These are phyloP conservation scores for Wickerhamiella occidentalis DNA, from an alignment of 805 yeast genomes.

Conservation along the genomic window DNA sequence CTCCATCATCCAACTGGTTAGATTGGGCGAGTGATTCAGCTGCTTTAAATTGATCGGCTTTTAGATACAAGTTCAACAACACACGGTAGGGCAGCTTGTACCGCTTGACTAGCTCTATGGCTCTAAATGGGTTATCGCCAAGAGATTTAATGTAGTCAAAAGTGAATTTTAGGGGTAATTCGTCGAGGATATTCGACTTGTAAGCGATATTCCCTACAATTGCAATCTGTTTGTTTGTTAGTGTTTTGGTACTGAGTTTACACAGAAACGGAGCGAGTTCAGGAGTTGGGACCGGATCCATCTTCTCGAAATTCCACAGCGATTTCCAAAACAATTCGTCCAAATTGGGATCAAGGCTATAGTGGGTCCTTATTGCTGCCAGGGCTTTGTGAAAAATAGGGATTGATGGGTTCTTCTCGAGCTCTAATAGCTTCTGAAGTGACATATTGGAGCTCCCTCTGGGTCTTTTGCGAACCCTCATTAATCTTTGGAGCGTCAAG, in stretches of 20 bases:
- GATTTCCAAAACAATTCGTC: not conserved
- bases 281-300: not conserved
- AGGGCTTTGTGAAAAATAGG: conserved; percentile 1
- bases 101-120: not conserved
- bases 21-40: not conserved
- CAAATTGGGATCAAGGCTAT: not conserved
- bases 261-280: not conserved
- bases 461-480: not conserved
- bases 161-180: not conserved
- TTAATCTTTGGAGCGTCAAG: not conserved
- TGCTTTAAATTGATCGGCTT: conserved; percentile 1
- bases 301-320: not conserved
- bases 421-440: not conserved
- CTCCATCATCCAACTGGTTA: not conserved
- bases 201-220: conserved; percentile 2
- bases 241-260: not conserved
- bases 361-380: not conserved
- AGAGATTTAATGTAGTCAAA: not conserved
- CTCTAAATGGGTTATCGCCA: not conserved
- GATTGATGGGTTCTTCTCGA: not conserved
- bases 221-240: not conserved
- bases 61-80: not conserved
- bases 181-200: not conserved
- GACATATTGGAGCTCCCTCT: not conserved
- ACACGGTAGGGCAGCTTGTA: not conserved